Conservation (phyloP, 2,329 filamentous ascomycete species). For the Sporothrix luriei region DNA sequence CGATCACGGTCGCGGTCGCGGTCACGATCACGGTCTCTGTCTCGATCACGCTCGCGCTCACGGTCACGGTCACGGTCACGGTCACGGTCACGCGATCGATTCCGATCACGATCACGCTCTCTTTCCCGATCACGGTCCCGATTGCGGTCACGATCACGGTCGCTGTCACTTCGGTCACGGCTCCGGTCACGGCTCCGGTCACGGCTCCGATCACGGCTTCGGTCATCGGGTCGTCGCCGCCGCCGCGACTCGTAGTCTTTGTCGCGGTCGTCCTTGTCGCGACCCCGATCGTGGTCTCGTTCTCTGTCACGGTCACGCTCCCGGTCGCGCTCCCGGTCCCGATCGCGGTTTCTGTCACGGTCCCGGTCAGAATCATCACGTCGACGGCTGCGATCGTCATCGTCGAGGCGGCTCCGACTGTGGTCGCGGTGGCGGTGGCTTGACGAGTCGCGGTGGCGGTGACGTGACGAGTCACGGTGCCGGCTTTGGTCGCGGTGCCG, state of each 20-base stretch:
- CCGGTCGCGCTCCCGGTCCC: slow-evolving; percentile 39
- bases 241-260: slow-evolving; percentile 19
- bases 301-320: slow-evolving; percentile 40
- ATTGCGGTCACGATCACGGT: slow-evolving; percentile 39
- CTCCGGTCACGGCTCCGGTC: background rate
- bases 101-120: slow-evolving; percentile 39
- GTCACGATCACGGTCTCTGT: too few species aligned
- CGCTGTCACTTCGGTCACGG: slow-evolving; percentile 37
- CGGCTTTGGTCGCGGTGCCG: slow-evolving; percentile 33
- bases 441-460: slow-evolving; percentile 38
- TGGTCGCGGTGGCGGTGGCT: slow-evolving; percentile 37
- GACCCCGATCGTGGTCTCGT: slow-evolving; percentile 17
- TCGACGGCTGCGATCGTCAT: slow-evolving; percentile 40
- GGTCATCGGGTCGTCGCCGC: slow-evolving; percentile 15
- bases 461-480: slow-evolving; percentile 37
- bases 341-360: slow-evolving; percentile 38
- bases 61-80: slow-evolving; percentile 43
- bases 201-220: slow-evolving; percentile 39
- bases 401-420: slow-evolving; percentile 43
- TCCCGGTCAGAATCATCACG: slow-evolving; percentile 36
- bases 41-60: too few species aligned
- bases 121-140: slow-evolving; percentile 37
- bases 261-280: slow-evolving; percentile 35
- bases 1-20: slow-evolving; percentile 38
- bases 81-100: slow-evolving; percentile 35